phyloP scores from a whole-genome alignment of 768 basidiomycete genomes.

The Psilocybe azurescens region DNA sequence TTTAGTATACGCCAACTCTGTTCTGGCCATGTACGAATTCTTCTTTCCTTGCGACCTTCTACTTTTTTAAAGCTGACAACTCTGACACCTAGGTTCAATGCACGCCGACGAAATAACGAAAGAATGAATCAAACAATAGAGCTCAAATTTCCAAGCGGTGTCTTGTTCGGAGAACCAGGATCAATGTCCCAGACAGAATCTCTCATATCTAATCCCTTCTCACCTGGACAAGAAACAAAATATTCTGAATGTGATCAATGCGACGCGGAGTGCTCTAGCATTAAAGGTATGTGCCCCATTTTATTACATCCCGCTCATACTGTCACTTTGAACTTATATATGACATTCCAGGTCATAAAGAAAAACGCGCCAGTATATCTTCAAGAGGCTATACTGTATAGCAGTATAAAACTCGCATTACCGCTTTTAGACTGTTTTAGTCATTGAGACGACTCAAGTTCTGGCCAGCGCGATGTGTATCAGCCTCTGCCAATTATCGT shows the following conservation, averaged over 20 bases:
- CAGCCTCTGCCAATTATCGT: no score
- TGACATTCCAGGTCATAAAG: constrained; percentile 4
- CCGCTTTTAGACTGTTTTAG: no score
- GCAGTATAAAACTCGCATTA: neutral
- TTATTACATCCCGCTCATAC: neutral
- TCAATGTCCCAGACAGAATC: constrained; percentile 15
- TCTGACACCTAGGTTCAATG: constrained; percentile 25
- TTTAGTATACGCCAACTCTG: constrained; percentile 30
- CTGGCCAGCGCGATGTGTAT: no score
- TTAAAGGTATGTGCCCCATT: constrained; percentile 1
- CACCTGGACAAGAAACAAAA: constrained; percentile 18
- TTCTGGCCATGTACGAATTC: constrained; percentile 24
- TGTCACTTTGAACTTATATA: neutral
- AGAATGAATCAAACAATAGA: constrained; percentile 26
- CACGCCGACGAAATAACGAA: constrained; percentile 25
- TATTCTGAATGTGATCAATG: constrained; percentile 12
- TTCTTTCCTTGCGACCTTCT: neutral
- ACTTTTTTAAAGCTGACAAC: neutral
- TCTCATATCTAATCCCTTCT: constrained; percentile 20
- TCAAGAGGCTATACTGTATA: constrained; percentile 22
- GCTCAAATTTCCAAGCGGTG: constrained; percentile 21
- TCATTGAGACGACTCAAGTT: no score
- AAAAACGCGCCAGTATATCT: constrained; percentile 1
- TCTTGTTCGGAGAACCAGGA: constrained; percentile 23
- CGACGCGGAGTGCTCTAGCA: neutral